Evolutionary conservation across 1,284 basidiomycete genomes (phyloP).

Genomic region (Cutaneotrichosporon cavernicola): DNA sequence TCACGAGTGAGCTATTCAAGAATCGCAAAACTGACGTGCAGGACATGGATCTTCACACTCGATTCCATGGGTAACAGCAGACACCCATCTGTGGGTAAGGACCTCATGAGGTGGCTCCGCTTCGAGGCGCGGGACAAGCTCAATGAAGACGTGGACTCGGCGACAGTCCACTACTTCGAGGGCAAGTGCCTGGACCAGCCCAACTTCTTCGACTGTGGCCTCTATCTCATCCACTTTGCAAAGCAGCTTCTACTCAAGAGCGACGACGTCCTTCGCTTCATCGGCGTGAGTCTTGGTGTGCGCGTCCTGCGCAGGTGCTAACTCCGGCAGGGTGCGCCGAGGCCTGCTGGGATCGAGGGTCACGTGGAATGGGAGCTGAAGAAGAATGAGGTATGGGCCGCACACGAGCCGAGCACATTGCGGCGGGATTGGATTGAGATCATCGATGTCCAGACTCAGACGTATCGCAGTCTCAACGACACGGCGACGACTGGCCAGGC

Average conservation of each 20-base stretch:
- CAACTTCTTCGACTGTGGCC: conserved; percentile 58
- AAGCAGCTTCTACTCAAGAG: conserved; percentile 43
- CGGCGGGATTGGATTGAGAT: conserved; percentile 22
- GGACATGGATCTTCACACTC: conserved; percentile 76
- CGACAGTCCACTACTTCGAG: conserved; percentile 47
- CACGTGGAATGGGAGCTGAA: conserved; percentile 18
- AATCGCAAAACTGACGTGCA: conserved; percentile 41
- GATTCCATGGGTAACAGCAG: conserved; percentile 73
- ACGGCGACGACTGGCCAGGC: background rate
- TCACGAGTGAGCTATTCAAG: conserved; percentile 27
- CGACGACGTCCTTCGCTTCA: conserved; percentile 36
- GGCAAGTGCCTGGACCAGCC: conserved; percentile 53
- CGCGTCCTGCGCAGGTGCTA: background rate
- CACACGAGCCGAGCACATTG: conserved; percentile 19
- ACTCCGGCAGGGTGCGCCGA: conserved; percentile 27
- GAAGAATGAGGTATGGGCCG: conserved; percentile 22
- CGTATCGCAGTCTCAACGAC: conserved; percentile 5
- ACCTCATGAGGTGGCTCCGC: conserved; percentile 67
- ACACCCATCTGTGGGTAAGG: conserved; percentile 65
- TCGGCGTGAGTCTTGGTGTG: conserved; percentile 39
- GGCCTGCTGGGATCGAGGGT: conserved; percentile 13
- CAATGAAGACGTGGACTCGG: conserved; percentile 50
- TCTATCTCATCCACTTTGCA: conserved; percentile 54
- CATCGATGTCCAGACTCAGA: conserved; percentile 25
- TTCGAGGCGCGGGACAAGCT: conserved; percentile 80